Evolutionary conservation across 306 rosid species (phyloP).

Genomic region (Cucurbita moschata): DNA sequence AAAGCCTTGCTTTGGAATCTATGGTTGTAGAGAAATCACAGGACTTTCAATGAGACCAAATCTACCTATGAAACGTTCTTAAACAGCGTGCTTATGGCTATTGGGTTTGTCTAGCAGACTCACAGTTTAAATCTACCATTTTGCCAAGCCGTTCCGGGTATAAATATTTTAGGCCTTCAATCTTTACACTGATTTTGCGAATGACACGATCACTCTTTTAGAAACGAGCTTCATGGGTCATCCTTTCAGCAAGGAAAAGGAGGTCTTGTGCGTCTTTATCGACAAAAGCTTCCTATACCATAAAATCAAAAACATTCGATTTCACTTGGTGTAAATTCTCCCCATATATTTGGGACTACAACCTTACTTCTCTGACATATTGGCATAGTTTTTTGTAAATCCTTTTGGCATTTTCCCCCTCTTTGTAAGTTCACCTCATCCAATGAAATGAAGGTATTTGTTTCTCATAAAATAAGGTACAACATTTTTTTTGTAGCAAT

Average conservation of each 20-base stretch:
- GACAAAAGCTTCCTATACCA: neutral
- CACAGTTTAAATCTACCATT: too few relatives aligned
- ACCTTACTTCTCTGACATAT: neutral
- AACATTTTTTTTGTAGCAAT: too few relatives aligned
- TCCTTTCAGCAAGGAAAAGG: neutral
- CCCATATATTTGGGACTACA: neutral
- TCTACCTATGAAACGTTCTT: neutral
- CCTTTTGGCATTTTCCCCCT: too few relatives aligned
- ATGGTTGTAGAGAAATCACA: too few relatives aligned
- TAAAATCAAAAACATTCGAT: neutral
- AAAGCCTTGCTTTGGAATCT: too few relatives aligned
- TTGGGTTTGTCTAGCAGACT: too few relatives aligned
- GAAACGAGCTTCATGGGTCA: neutral
- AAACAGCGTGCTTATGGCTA: neutral
- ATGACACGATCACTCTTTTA: neutral
- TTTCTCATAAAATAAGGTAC: too few relatives aligned
- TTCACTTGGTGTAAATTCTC: neutral
- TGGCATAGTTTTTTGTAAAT: too few relatives aligned
- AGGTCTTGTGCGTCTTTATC: neutral
- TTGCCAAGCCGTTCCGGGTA: neutral
- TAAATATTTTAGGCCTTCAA: neutral
- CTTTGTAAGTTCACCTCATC: too few relatives aligned
- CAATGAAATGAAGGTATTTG: too few relatives aligned
- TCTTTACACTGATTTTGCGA: neutral
- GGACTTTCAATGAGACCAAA: neutral